Conservation (phyloP, 2,329 filamentous ascomycete genomes). For the Tolypocladium album region DNA sequence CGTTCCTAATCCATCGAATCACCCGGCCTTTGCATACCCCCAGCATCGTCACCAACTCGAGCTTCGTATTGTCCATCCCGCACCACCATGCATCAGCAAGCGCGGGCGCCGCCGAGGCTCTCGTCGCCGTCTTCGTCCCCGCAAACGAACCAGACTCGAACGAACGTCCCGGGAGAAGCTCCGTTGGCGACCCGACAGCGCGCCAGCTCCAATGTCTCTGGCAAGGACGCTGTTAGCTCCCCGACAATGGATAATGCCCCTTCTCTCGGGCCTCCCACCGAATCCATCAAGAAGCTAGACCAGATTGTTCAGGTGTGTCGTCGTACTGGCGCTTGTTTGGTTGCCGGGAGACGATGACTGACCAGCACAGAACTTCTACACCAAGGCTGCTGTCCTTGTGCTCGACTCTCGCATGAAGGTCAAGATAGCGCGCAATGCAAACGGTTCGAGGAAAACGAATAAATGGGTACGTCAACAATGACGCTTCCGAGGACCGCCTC, state of each 20-base stretch:
- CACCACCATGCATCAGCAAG: conserved; percentile 74
- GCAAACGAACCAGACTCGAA: conserved; percentile 60
- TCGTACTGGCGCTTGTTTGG: neutral
- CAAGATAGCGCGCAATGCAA: conserved; percentile 32
- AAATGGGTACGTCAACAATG: conserved; percentile 57
- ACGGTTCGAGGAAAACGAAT: conserved; percentile 52
- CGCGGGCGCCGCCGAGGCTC: conserved; percentile 61
- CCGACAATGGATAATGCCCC: conserved; percentile 35
- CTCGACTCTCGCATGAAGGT: conserved; percentile 71
- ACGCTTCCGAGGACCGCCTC: neutral
- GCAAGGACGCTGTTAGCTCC: conserved; percentile 30
- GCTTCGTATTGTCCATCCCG: neutral
- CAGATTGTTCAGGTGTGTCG: conserved; percentile 75
- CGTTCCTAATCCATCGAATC: neutral
- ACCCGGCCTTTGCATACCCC: neutral
- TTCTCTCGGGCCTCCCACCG: conserved; percentile 43
- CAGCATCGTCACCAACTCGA: neutral
- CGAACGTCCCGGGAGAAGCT: conserved; percentile 65
- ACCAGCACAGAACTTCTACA: conserved; percentile 67
- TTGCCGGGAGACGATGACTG: neutral
- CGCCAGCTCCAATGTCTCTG: conserved; percentile 30
- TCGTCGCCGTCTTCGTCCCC: conserved; percentile 64
- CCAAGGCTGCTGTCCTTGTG: conserved; percentile 76
- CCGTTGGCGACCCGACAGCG: conserved; percentile 27
- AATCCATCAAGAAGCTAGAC: conserved; percentile 71